Conservation (phyloP, 169 alveolate species). For the Cryptosporidium ubiquitum region DNA sequence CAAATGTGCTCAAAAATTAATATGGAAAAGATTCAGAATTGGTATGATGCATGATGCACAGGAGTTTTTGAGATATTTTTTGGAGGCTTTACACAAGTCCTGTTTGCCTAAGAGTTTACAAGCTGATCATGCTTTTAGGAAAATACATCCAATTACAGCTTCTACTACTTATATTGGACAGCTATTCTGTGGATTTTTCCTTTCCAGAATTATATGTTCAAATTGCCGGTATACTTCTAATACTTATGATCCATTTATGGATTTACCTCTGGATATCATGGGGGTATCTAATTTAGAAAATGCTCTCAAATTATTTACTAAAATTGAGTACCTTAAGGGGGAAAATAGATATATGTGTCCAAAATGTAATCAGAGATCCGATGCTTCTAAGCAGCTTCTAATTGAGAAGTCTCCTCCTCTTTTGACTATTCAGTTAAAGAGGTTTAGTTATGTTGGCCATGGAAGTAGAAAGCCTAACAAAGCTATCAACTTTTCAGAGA, state of each 20-base stretch:
- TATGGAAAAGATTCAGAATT: conserved; percentile 76
- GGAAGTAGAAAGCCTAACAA: conserved; percentile 65
- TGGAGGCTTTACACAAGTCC: conserved; percentile 78
- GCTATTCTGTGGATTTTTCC: conserved; percentile 80
- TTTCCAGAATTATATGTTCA: conserved; percentile 76
- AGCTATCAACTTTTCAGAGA: conserved; percentile 21
- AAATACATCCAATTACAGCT: conserved; percentile 75
- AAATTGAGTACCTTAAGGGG: conserved; percentile 76
- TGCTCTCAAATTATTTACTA: conserved; percentile 76
- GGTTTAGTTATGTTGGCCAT: conserved; percentile 64
- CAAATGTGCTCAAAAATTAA: conserved; percentile 74
- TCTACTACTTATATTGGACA: conserved; percentile 79
- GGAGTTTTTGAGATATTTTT: conserved; percentile 77
- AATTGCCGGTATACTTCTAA: conserved; percentile 73
- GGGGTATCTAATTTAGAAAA: conserved; percentile 77
- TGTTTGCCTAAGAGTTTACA: conserved; percentile 52
- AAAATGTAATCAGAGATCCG: conserved; percentile 30
- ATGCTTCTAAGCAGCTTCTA: conserved; percentile 61
- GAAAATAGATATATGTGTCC: conserved; percentile 79
- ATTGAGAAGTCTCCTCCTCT: conserved; percentile 68
- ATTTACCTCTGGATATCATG: conserved; percentile 77
- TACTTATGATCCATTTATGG: conserved; percentile 79
- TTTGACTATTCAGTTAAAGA: conserved; percentile 56
- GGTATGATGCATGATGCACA: conserved; percentile 82
- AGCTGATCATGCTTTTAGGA: conserved; percentile 55